Evolutionary conservation across 352 stramenopile genomes (phyloP).

Genomic region (Globisporangium iwayamae): DNA sequence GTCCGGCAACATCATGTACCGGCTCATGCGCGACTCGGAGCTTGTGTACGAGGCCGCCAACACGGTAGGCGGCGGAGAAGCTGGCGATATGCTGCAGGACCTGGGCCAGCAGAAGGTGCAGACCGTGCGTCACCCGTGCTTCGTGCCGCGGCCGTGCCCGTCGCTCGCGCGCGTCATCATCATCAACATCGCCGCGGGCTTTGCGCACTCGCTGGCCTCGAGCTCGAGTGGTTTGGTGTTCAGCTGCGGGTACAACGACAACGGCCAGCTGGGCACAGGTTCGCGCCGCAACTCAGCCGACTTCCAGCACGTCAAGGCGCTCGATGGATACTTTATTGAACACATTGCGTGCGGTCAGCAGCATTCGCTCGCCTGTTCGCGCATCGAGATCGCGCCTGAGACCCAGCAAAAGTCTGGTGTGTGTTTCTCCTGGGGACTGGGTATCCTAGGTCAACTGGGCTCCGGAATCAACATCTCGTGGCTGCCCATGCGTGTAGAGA

Average conservation of each 20-base stretch:
- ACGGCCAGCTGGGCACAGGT: slow-evolving; percentile 66
- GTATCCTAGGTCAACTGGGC: slow-evolving; percentile 67
- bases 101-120: slow-evolving; percentile 40
- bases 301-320: slow-evolving; percentile 46
- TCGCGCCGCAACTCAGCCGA: slow-evolving; percentile 61
- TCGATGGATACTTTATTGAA: slow-evolving; percentile 50
- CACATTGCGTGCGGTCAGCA: slow-evolving; percentile 72
- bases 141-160: slow-evolving; percentile 36
- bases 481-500: slow-evolving; percentile 49
- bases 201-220: slow-evolving; percentile 67
- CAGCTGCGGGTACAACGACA: slow-evolving; percentile 84
- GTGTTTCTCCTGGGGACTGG: slow-evolving; percentile 76
- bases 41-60: slow-evolving; percentile 53
- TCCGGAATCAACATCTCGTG: slow-evolving; percentile 63
- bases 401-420: slow-evolving; percentile 30
- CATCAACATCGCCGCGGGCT: slow-evolving; percentile 52
- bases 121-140: slow-evolving; percentile 52
- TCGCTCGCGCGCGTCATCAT: slow-evolving; percentile 49
- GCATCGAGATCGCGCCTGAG: slow-evolving; percentile 18
- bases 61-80: slow-evolving; percentile 21
- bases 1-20: slow-evolving; percentile 50
- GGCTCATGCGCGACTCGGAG: slow-evolving; percentile 64
- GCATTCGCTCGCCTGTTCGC: slow-evolving; percentile 66
- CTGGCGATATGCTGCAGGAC: slow-evolving; percentile 21
- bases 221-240: slow-evolving; percentile 51